phyloP scores from a whole-genome alignment of 805 yeast genomes.

The Candida sphagnicola region DNA sequence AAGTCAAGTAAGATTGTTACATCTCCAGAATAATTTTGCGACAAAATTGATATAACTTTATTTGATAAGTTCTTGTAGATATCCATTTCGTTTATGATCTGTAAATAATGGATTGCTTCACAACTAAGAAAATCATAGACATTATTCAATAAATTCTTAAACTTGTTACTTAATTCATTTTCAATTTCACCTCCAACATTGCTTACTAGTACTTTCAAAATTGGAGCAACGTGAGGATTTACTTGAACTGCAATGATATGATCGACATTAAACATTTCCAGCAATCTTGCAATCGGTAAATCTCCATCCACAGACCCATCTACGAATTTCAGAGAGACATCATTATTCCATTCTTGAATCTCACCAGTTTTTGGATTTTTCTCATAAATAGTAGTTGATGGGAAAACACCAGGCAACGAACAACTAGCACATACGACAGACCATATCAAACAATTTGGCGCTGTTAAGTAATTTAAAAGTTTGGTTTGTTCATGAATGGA shows the following conservation, averaged over 20 bases:
- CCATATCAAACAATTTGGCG: constrained; percentile 81
- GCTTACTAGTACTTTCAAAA: constrained; percentile 64
- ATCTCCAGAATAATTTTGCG: constrained; percentile 91
- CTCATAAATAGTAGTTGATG: constrained; percentile 80
- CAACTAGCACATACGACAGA: constrained; percentile 93
- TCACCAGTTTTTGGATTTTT: constrained; percentile 71
- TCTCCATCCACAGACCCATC: constrained; percentile 97
- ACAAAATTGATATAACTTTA: constrained; percentile 67
- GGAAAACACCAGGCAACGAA: constrained; percentile 87
- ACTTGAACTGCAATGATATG: constrained; percentile 98
- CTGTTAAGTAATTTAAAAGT: constrained; percentile 71
- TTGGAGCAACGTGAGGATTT: constrained; percentile 92
- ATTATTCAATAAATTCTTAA: constrained; percentile 49
- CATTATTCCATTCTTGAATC: constrained; percentile 77
- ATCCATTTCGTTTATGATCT: constrained; percentile 71
- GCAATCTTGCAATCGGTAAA: constrained; percentile 80
- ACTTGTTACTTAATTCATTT: constrained; percentile 51
- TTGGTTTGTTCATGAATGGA: constrained; percentile 89
- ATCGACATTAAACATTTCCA: constrained; percentile 97
- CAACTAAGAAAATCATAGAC: constrained; percentile 57
- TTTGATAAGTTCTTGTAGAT: constrained; percentile 68
- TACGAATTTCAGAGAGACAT: constrained; percentile 70
- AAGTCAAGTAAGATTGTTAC: constrained; percentile 87
- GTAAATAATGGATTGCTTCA: constrained; percentile 77
- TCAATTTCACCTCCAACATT: constrained; percentile 69